A percentile compares a stretch with the other conserved stretches of the same genome.
Conservation (phyloP, 129 eudicot genomes). For the Ambrosia artemisiifolia region DNA sequence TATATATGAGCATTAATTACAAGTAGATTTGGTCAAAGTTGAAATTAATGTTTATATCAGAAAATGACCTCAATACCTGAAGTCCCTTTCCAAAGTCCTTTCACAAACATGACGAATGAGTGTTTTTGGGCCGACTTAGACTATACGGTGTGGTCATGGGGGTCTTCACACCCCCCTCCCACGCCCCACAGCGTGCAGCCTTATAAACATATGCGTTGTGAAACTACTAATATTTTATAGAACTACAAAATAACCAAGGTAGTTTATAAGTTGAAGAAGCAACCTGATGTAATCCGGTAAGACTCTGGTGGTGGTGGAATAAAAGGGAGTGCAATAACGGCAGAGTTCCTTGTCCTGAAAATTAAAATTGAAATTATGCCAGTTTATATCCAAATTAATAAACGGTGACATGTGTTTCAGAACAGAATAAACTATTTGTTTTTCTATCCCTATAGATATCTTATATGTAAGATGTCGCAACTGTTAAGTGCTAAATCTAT, state of each 20-base stretch:
- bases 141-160: no score
- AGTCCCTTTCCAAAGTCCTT: not conserved
- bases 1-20: conserved; percentile 17
- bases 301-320: not conserved
- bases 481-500: not conserved
- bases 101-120: conserved; percentile 13
- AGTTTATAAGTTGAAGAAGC: not conserved
- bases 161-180: no score
- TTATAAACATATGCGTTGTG: not conserved
- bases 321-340: not conserved
- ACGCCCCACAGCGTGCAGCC: no score
- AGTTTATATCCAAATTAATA: not conserved
- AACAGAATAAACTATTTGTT: not conserved
- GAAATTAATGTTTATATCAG: conserved; percentile 1
- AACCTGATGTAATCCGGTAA: not conserved
- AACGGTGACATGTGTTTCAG: not conserved
- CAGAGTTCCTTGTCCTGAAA: not conserved
- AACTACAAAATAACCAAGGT: not conserved
- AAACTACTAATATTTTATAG: not conserved
- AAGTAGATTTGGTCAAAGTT: conserved; percentile 7
- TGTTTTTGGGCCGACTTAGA: not conserved
- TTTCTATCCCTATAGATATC: not conserved
- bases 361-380: not conserved
- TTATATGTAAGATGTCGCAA: not conserved
- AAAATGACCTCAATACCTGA: not conserved